Evolutionary conservation across 2,329 filamentous ascomycete genomes (phyloP).

Genomic region (Claviceps quebecensis): DNA sequence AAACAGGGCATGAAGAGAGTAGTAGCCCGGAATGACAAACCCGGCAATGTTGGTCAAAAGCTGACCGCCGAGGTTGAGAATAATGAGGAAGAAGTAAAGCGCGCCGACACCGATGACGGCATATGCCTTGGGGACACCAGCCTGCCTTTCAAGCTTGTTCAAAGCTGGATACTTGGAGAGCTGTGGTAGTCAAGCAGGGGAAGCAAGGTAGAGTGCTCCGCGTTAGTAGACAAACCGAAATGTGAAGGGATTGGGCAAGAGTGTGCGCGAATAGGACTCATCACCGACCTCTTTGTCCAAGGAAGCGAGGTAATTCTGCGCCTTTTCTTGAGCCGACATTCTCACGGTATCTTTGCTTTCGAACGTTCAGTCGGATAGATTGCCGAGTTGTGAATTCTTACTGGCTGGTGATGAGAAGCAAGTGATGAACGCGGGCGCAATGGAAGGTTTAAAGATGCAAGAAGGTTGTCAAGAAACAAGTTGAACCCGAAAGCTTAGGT

Average conservation of each 20-base stretch:
- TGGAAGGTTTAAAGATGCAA: background rate
- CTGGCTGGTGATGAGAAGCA: slow-evolving; percentile 8
- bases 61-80: slow-evolving; percentile 84
- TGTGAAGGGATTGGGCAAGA: background rate
- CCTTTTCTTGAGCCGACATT: slow-evolving; percentile 64
- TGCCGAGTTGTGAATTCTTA: slow-evolving; percentile 1
- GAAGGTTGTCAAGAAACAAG: slow-evolving; percentile 7
- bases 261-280: background rate
- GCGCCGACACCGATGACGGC: slow-evolving; percentile 60
- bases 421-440: background rate
- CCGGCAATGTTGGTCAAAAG: slow-evolving; percentile 78
- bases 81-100: slow-evolving; percentile 81
- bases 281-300: slow-evolving; percentile 68
- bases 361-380: slow-evolving; percentile 6
- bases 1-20: slow-evolving; percentile 69
- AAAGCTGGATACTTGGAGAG: slow-evolving; percentile 74
- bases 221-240: slow-evolving; percentile 8
- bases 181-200: slow-evolving; percentile 25
- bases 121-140: slow-evolving; percentile 73
- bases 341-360: slow-evolving; percentile 16
- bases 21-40: slow-evolving; percentile 72
- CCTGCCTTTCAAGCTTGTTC: slow-evolving; percentile 77
- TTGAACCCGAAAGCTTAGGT: background rate
- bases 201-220: background rate
- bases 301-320: slow-evolving; percentile 61